These are phyloP conservation scores for Vigna trinervia DNA, from an alignment of 306 rosid species.

Conservation along the genomic window DNA sequence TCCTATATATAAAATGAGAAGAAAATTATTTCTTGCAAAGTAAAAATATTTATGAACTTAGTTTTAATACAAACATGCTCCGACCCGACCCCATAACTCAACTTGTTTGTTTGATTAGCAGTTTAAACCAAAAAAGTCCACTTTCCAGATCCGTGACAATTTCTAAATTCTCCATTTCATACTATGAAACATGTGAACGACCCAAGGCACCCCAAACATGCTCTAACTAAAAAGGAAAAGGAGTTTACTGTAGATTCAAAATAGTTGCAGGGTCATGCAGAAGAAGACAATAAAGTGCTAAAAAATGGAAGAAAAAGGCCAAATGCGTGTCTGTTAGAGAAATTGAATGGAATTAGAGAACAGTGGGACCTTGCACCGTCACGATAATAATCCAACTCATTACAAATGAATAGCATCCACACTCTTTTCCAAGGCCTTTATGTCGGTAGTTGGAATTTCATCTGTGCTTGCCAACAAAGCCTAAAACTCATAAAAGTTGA, in stretches of 20 bases:
- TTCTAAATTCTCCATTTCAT: background rate
- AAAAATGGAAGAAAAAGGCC: conserved; percentile 22
- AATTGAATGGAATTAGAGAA: background rate
- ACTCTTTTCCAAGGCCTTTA: background rate
- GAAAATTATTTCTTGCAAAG: too few species aligned
- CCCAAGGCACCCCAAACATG: background rate
- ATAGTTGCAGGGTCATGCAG: background rate
- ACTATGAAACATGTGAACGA: background rate
- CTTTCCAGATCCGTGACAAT: background rate
- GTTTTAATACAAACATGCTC: background rate
- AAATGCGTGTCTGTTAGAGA: conserved; percentile 18
- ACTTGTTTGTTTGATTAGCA: background rate
- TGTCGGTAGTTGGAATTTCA: conserved; percentile 11
- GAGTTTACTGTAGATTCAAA: background rate
- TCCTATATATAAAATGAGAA: too few species aligned
- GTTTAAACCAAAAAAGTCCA: background rate
- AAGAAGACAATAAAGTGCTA: background rate
- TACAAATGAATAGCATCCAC: conserved; percentile 23
- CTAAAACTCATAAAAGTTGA: conserved; percentile 37
- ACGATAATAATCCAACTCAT: conserved; percentile 15
- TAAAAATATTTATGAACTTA: too few species aligned
- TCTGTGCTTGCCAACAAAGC: conserved; percentile 43
- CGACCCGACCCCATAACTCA: background rate
- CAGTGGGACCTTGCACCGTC: conserved; percentile 26
- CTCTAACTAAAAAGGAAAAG: background rate